Base-by-base conservation (phyloP, 2,329 filamentous ascomycete species). In the Madurella fahalii region DNA sequence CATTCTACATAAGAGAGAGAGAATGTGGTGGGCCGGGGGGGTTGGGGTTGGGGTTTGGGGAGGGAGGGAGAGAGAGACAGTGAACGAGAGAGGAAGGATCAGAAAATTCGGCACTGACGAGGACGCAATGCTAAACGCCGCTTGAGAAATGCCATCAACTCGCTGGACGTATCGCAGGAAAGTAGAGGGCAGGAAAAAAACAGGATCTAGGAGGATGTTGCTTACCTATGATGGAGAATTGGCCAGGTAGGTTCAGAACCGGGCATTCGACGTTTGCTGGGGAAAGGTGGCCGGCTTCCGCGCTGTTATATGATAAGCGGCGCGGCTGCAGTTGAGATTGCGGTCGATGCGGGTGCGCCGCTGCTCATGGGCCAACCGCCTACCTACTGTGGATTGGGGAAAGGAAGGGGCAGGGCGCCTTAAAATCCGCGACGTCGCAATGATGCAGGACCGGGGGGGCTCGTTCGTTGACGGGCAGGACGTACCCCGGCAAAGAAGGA, bases 351-450 rank as follows among this genome's bases (percentile, higher is more conserved):
- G 20, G 34, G 13, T 37, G 50, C 46, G 50, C 46, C 16, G 50
- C 49, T 41, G 50, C 46, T 50, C 46, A 40, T 53, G 50, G 50
- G 54, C 50, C 50, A 53, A 40, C 43, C 50, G 46, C 50, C 50
- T 47, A 46, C 50, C 50, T 42, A 37, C 49, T 49, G 47, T 56
- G 53, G 47, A 49, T 47, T 44, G 37, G 13, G 52, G 31, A 54
- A 57, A 42, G 50, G 49, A 58, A 56, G 50, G 52, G 58, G 52
- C 48, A 58, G 56, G 53, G 56, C 43, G 51, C 53, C 57, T 56
- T 58, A 57, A 55, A 61, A 60, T 53, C 52, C 53, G 55, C 59
- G 56, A 58, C 58, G 59, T 60, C 53, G 55, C 56, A 61, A 57
- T 51, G 54, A 56, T 59, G 57, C 53, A 50, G 48, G 49, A 44